Evolutionary conservation across 129 eudicot species (phyloP).

Genomic region (Artemisia tridentata): DNA sequence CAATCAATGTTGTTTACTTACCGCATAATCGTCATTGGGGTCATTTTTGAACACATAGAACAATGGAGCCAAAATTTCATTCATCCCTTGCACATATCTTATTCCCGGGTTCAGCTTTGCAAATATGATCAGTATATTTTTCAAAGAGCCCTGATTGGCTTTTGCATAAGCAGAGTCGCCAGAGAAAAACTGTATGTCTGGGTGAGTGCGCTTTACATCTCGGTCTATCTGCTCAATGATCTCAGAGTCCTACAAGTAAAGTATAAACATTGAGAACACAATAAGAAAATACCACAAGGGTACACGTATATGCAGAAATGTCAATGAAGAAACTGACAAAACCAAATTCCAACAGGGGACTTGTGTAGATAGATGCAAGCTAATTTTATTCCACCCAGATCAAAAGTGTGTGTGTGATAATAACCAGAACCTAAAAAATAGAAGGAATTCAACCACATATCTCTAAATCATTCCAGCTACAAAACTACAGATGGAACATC

Average conservation of each 20-base stretch:
- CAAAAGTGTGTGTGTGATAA: not conserved
- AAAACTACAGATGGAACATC: too few relatives aligned
- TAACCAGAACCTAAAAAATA: not conserved
- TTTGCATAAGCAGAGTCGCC: conserved; percentile 73
- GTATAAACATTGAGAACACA: conserved; percentile 16
- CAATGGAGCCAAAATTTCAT: conserved; percentile 92
- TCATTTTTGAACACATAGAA: conserved; percentile 79
- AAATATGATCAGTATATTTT: conserved; percentile 68
- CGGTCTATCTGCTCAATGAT: conserved; percentile 91
- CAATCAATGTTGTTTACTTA: conserved; percentile 31
- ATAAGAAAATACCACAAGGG: conserved; percentile 16
- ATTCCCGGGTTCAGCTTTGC: conserved; percentile 97
- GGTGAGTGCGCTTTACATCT: conserved; percentile 96
- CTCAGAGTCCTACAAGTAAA: conserved; percentile 71
- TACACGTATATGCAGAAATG: conserved; percentile 5
- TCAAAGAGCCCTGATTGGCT: conserved; percentile 81
- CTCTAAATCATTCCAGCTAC: not conserved
- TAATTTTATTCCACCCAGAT: conserved; percentile 7
- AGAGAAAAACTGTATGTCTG: conserved; percentile 81
- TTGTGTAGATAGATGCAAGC: not conserved
- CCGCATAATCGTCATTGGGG: conserved; percentile 78
- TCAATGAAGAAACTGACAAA: not conserved
- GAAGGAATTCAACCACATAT: not conserved
- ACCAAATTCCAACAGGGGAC: not conserved
- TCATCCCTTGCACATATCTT: conserved; percentile 99